phyloP scores from a whole-genome alignment of 2,329 filamentous ascomycete species.

The Talaromyces funiculosus region DNA sequence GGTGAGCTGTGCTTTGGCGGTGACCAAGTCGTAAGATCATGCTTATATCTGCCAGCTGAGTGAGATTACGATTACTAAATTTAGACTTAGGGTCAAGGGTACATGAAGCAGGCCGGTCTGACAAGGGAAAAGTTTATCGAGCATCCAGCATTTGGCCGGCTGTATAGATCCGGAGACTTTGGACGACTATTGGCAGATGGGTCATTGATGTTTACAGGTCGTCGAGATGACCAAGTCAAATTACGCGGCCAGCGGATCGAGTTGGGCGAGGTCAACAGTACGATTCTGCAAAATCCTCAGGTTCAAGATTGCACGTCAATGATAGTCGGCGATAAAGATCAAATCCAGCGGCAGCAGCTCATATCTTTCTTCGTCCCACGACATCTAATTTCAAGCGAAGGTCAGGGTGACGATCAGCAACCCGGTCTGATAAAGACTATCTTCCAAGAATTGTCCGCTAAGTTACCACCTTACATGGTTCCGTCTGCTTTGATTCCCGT shows the following conservation, averaged over 20 bases:
- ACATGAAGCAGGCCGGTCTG: slow-evolving; percentile 60
- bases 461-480: slow-evolving; percentile 71
- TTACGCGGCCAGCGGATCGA: slow-evolving; percentile 76
- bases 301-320: slow-evolving; percentile 62
- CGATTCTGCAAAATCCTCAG: slow-evolving; percentile 48
- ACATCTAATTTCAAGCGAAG: slow-evolving; percentile 9
- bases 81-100: slow-evolving; percentile 53
- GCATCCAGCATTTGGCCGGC: slow-evolving; percentile 61
- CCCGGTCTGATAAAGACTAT: slow-evolving; percentile 39
- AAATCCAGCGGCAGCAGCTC: slow-evolving; percentile 47
- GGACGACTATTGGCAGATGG: slow-evolving; percentile 74
- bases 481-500: slow-evolving; percentile 69
- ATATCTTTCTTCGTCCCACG: slow-evolving; percentile 63
- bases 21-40: slow-evolving; percentile 60
- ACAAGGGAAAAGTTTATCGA: slow-evolving; percentile 63
- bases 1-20: slow-evolving; percentile 87
- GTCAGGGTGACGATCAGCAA: slow-evolving; percentile 5
- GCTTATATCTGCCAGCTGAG: background rate
- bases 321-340: slow-evolving; percentile 43
- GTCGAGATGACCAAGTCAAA: slow-evolving; percentile 75
- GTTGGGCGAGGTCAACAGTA: slow-evolving; percentile 65
- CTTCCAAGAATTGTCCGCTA: slow-evolving; percentile 49
- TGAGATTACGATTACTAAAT: background rate
- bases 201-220: slow-evolving; percentile 65
- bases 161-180: slow-evolving; percentile 79